Base-by-base conservation (phyloP, 352 stramenopile genomes). In the Thraustochytrium sp. region DNA sequence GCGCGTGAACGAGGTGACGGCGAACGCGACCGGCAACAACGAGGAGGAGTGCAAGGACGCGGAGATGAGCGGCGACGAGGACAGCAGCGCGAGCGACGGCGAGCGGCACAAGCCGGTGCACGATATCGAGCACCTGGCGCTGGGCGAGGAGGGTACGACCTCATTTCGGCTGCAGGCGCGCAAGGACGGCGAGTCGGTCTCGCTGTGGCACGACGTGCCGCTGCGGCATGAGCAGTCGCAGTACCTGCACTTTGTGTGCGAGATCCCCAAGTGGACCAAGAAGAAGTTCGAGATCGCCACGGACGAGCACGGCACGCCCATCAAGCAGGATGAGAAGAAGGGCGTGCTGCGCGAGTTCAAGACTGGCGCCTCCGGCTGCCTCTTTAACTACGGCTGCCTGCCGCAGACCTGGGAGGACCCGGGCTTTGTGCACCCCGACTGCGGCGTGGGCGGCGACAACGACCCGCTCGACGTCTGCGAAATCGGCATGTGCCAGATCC, bases 221-320 rank as follows among this genome's bases (percentile, higher is more conserved):
- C 86, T 99, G 18, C 90, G 93, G 16, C 88, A 94, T 64, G 82
- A 92, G 36, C 89, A 92, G 59, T 82, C 88, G 72, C 89, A 97
- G 89, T 93, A 94, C 56, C 87, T 94, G 92, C 29, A 98, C 89
- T 95, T 98, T 63, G 91, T 99, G 31, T 97, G 97, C n/a, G 97
- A 99, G 89, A 99, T 99, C 75, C 96, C 96, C 4, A 98, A 98
- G 88, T 94, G 93, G 80, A 93, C 95, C 63, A 97, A 94, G 26
- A 94, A 97, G 63, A 99, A 99, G 90, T 99, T 99, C 95, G 97
- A 99, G 87, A 93, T 99, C 40, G 95, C 95, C 88, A 99, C 98
- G 83, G 90, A 93, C 36, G 72, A 93, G 21, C 85, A 85, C 18
- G 92, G 94, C 88, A 99, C 99, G 88, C 93, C 94, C 4, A 99